Evolutionary conservation across 306 rosid genomes (phyloP), one percentile per base, ranked within the genome.

Genomic region (Rosa multiflora): DNA sequence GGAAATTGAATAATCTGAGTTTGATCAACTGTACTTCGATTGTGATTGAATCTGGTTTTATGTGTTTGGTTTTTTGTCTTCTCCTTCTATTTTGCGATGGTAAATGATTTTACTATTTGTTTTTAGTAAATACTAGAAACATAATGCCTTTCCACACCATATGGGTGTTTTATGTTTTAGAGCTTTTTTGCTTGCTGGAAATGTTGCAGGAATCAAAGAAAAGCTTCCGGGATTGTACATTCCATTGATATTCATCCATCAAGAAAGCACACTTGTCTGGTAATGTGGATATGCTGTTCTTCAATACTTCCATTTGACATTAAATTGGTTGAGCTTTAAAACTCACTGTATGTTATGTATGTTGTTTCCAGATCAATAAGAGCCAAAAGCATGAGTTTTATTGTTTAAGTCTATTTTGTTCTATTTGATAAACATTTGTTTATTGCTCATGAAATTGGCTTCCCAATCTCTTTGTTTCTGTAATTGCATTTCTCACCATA

Each of bases 231-330:
- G 64, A 91, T 94, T 6, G 92, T 94, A 78, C 97, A 94, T 80
- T 91, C 97, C 67, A 86, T 94, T 37, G 99, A 92, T 81, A 92
- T 94, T 72, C 93, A 94, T 86, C 92, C 97, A 39, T 92, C 97
- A 2, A 79, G 99, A 77, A 94, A 94, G 78, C 97, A 94, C 79
- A 94, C 99, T 67, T 94, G 97, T 76, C 82, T 94, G 67, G 99
- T 92, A 85, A 81, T 81, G 55, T 75, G 81, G 53, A 83, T 82
- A 20, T 20, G 49, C 17, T 63, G 32, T 18, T 49, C 62, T 44
- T 55, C 7, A 29, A 29, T 55, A 55, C 47, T 40, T 59, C 49
- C n/a, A 3, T 43, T 71, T 52, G 42, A 3, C 2, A 20, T 29
- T 43, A 42, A 40, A 70, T 20, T 29, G 12, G 46, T 23, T 42